Percentiles rank a stretch among this genome's conserved stretches.
Evolutionary conservation across 352 stramenopile species (phyloP).

Genomic region (Phytophthora citrophthora): DNA sequence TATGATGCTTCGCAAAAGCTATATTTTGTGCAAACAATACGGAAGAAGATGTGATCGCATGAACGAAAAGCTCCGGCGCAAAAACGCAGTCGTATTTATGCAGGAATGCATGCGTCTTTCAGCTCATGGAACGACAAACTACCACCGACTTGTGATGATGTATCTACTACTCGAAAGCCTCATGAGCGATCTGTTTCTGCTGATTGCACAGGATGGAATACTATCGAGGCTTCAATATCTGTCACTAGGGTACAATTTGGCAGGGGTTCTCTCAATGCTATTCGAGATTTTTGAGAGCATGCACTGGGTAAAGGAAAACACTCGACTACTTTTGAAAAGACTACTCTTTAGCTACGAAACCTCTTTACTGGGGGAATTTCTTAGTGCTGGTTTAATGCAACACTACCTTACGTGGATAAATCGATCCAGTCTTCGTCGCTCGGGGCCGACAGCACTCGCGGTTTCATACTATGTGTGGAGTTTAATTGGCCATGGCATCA

Average conservation of each 20-base stretch:
- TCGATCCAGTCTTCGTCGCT: slow-evolving; percentile 7
- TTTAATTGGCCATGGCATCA: slow-evolving; percentile 25
- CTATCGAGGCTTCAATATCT: slow-evolving; percentile 28
- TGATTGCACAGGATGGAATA: slow-evolving; percentile 30
- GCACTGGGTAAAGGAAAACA: slow-evolving; percentile 8
- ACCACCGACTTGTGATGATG: slow-evolving; percentile 23
- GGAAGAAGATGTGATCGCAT: slow-evolving; percentile 13
- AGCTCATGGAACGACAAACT: slow-evolving; percentile 14
- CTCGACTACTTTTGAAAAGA: slow-evolving; percentile 14
- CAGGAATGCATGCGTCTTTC: slow-evolving; percentile 32
- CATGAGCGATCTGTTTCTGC: slow-evolving; percentile 39
- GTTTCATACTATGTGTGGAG: slow-evolving; percentile 38
- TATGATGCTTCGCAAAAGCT: slow-evolving; percentile 28
- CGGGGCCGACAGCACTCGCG: slow-evolving; percentile 13
- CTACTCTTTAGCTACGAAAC: slow-evolving; percentile 32
- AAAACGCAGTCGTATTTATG: slow-evolving; percentile 23
- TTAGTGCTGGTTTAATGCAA: slow-evolving; percentile 13
- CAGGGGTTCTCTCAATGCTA: slow-evolving; percentile 26
- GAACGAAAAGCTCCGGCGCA: slow-evolving; percentile 5
- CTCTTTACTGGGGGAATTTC: slow-evolving; percentile 19
- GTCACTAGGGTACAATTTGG: slow-evolving; percentile 39
- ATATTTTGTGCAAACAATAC: slow-evolving; percentile 20
- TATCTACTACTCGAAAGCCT: slow-evolving; percentile 31
- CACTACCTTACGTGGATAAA: slow-evolving; percentile 27
- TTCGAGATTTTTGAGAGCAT: slow-evolving; percentile 34